Evolutionary conservation across 2,329 filamentous ascomycete species (phyloP).

Genomic region (Xylariaceae sp.): DNA sequence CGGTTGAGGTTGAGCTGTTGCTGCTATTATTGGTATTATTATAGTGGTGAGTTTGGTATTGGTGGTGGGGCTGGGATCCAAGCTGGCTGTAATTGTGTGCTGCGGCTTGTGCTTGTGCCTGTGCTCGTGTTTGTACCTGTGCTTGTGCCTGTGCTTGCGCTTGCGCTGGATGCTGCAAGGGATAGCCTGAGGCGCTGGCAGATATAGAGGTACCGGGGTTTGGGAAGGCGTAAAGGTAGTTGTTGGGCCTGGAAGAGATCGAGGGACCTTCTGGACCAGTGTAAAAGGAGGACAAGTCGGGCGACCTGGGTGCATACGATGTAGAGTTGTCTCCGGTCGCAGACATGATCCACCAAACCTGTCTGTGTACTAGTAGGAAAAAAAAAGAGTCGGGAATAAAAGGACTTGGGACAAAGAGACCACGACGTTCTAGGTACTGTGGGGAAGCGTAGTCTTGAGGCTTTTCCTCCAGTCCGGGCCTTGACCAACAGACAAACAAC

Average conservation of each 20-base stretch:
- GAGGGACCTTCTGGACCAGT: constrained; percentile 44
- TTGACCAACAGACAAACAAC: no score
- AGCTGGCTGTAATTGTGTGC: constrained; percentile 24
- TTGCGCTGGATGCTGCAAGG: constrained; percentile 37
- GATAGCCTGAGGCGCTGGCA: constrained; percentile 34
- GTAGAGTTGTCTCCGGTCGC: constrained; percentile 51
- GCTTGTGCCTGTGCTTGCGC: constrained; percentile 12
- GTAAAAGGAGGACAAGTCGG: constrained; percentile 65
- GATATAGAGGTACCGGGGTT: constrained; percentile 31
- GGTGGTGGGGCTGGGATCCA: constrained; percentile 27
- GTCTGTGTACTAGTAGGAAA: neutral
- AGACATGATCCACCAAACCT: constrained; percentile 50
- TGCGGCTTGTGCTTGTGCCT: constrained; percentile 13
- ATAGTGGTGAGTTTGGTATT: constrained; percentile 40
- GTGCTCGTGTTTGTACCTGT: neutral
- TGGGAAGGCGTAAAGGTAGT: constrained; percentile 28
- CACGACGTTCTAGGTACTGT: constrained; percentile 32
- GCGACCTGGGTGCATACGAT: constrained; percentile 62
- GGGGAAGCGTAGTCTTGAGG: constrained; percentile 17
- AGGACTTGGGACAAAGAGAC: constrained; percentile 23
- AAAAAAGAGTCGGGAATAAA: constrained; percentile 26
- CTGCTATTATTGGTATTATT: constrained; percentile 35
- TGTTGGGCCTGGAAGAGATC: constrained; percentile 32
- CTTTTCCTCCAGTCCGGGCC: constrained; percentile 10
- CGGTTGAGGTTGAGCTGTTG: constrained; percentile 38